Evolutionary conservation across 441 rosid genomes (phyloP).

Genomic region (Brassica balearica): DNA sequence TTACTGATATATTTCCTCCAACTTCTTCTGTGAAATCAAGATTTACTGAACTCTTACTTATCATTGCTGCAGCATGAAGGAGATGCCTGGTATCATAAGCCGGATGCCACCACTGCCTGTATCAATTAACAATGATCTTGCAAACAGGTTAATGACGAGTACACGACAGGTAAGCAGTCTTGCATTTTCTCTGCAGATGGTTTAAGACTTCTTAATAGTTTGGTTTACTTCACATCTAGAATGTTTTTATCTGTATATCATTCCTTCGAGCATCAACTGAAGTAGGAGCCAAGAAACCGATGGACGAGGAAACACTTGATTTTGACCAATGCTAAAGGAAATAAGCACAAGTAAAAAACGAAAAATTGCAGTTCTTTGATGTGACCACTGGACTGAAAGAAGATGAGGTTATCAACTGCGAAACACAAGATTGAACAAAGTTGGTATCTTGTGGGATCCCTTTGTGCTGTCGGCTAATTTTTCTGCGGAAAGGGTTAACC

Average conservation of each 20-base stretch:
- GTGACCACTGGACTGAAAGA: conserved; percentile 15
- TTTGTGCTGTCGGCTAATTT: conserved; percentile 28
- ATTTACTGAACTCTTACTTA: too few species aligned
- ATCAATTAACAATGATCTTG: conserved; percentile 77
- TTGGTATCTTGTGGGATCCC: conserved; percentile 18
- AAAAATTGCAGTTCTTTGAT: conserved; percentile 7
- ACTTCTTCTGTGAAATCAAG: too few species aligned
- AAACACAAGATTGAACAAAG: conserved; percentile 24
- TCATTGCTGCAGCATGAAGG: conserved; percentile 73
- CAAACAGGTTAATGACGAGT: conserved; percentile 65
- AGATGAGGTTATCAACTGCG: conserved; percentile 26
- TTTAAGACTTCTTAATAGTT: neutral
- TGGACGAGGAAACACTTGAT: conserved; percentile 32
- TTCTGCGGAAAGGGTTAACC: conserved; percentile 18
- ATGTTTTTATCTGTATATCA: conserved; percentile 35
- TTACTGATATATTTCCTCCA: too few species aligned
- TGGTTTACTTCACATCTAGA: conserved; percentile 2
- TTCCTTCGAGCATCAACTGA: conserved; percentile 64
- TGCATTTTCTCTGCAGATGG: conserved; percentile 9
- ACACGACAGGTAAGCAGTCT: conserved; percentile 60
- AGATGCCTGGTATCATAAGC: conserved; percentile 89
- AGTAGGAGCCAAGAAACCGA: conserved; percentile 92
- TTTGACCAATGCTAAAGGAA: conserved; percentile 34
- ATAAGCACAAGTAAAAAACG: conserved; percentile 1
- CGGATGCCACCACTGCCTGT: conserved; percentile 93